Percentiles rank a stretch among this genome's conserved stretches.
Evolutionary conservation across 2,329 filamentous ascomycete species (phyloP).

Genomic region (Orbilia ellipsospora): DNA sequence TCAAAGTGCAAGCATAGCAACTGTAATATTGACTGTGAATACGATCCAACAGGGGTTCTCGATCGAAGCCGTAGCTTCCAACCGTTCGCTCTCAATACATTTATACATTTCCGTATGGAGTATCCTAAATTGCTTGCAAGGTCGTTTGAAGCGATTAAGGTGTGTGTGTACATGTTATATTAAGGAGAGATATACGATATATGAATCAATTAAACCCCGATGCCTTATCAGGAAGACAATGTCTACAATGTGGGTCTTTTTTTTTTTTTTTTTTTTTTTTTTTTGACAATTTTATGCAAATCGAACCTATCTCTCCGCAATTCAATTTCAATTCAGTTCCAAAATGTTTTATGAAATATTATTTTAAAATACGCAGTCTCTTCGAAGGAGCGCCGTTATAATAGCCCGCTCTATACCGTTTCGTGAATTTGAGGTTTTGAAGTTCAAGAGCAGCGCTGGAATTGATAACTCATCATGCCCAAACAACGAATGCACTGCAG

Average conservation of each 20-base stretch:
- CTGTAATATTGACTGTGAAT: no score
- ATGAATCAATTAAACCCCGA: conserved; percentile 2
- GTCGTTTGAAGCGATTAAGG: no score
- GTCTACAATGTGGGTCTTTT: neutral
- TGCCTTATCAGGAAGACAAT: conserved; percentile 1
- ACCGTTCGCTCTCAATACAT: no score
- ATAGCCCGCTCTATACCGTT: conserved; percentile 11
- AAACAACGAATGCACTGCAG: conserved; percentile 6
- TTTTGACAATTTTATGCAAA: neutral
- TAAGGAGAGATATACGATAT: no score
- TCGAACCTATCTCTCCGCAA: neutral
- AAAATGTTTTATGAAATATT: neutral
- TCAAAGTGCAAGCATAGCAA: no score
- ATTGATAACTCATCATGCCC: conserved; percentile 21
- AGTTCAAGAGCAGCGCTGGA: neutral
- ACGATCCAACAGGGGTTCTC: no score
- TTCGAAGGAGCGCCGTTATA: conserved; percentile 13
- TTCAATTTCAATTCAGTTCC: neutral
- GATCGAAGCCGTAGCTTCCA: no score
- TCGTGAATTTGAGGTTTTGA: neutral
- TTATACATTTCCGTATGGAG: no score
- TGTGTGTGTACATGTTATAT: no score
- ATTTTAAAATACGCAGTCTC: neutral
- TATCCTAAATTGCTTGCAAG: no score
- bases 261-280: no score